Evolutionary conservation across 2,329 filamentous ascomycete species (phyloP).

Genomic region (Trichophyton verrucosum): DNA sequence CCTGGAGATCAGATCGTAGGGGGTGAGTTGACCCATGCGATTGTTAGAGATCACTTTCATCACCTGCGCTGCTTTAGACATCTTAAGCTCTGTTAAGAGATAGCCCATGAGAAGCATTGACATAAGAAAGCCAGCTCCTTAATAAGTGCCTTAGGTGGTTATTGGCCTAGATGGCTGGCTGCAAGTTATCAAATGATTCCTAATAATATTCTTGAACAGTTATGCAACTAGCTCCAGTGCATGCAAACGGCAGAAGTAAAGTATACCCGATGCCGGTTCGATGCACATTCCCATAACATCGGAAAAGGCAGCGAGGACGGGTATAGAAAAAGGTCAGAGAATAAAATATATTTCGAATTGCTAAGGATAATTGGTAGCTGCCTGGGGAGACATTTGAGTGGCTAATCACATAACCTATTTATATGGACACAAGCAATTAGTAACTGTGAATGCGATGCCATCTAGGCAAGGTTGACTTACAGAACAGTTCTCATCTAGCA

Average conservation of each 20-base stretch:
- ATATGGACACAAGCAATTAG: not conserved
- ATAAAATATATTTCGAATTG: not conserved
- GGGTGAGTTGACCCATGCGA: too few species aligned
- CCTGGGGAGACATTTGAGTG: not conserved
- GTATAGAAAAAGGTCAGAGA: not conserved
- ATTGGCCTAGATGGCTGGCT: not conserved
- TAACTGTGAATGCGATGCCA: not conserved
- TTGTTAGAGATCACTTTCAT: too few species aligned
- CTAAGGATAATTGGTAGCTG: not conserved
- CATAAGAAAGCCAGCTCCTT: too few species aligned
- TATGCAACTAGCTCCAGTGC: not conserved
- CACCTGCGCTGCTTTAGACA: too few species aligned
- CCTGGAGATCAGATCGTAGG: too few species aligned
- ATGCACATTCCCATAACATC: not conserved
- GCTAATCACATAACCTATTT: not conserved
- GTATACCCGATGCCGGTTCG: not conserved
- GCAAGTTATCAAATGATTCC: not conserved
- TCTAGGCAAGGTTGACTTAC: slow-evolving; percentile 21
- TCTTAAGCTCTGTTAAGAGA: too few species aligned
- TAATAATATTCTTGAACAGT: not conserved
- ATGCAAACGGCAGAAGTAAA: not conserved
- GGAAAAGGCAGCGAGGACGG: not conserved
- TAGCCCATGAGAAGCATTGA: too few species aligned
- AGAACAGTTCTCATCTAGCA: slow-evolving; percentile 35
- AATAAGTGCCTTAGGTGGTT: not conserved